Evolutionary conservation across 108 stramenopile genomes (phyloP), one percentile per base, ranked within the genome.

Genomic region (Mediolabrus comicus): DNA sequence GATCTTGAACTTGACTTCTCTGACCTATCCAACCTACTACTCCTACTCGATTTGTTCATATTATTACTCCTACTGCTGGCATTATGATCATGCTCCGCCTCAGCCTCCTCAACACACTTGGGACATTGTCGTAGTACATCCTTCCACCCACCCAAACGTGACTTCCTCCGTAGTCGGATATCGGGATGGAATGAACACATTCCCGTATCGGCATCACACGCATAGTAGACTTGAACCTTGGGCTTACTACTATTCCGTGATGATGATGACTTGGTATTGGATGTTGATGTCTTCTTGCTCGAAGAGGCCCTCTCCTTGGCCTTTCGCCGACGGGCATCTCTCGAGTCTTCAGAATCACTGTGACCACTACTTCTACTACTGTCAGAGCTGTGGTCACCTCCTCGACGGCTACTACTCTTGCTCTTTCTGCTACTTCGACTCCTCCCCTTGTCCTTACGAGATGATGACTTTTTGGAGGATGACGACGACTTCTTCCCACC

Each of bases 101-200:
- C 46, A 0, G 13, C 69, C 49, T 9, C 31, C 19, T 67, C 59
- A 38, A 60, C 55, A 29, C 75, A 77, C 38, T 59, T 77, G 27
- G 75, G 75, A 54, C 75, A 77, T 58, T 63, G 63, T 43, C 63
- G 55, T 46, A 77, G 28, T 4, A 77, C 67, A 53, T 69, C 63
- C 17, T 56, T 68, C 75, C 75, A 77, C 28, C 75, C 75, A 34
- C 75, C 75, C 38, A 77, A 54, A 17, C 55, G 57, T 19, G 75
- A 62, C 31, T 58, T 57, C 52, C 39, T 59, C 30, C 75, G 62
- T 11, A 77, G 25, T 58, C 58, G 75, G 8, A 77, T 29, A 14
- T 77, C 75, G 1, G 75, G 75, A 32, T 77, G 75, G 56, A 69
- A 77, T 10, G 75, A 67, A 59, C 75, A 77, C 39, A 62, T 63